Percentiles rank a stretch among this genome's conserved stretches.
These are phyloP conservation scores for Anastatica hierochuntica DNA, from an alignment of 345 rosid genomes.

Conservation along the genomic window DNA sequence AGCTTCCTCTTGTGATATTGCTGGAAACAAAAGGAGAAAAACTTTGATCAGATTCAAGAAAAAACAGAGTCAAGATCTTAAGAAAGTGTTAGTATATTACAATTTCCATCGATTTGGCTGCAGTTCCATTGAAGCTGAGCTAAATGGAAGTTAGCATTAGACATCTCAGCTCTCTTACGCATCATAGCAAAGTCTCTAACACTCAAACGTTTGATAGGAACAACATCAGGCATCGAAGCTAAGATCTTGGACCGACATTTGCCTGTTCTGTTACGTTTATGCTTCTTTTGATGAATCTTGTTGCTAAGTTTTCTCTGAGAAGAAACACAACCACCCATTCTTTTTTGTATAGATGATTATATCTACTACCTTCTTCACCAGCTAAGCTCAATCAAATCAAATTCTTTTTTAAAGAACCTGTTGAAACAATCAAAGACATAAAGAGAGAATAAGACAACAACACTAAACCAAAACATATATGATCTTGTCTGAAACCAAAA, in stretches of 20 bases:
- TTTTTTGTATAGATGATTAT: no score
- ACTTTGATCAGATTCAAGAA: not conserved
- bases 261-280: conserved; percentile 15
- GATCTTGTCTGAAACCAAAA: not conserved
- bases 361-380: no score
- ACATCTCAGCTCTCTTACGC: conserved; percentile 46
- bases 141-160: conserved; percentile 44
- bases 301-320: conserved; percentile 19
- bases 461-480: not conserved
- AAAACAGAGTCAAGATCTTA: not conserved
- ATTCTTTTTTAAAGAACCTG: not conserved
- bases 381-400: not conserved
- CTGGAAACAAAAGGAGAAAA: conserved; percentile 24
- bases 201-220: conserved; percentile 32
- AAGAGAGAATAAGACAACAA: conserved; percentile 1
- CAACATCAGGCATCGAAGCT: conserved; percentile 31
- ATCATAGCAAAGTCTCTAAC: conserved; percentile 39
- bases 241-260: conserved; percentile 42
- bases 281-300: conserved; percentile 20
- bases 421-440: conserved; percentile 2
- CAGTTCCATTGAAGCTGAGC: conserved; percentile 76
- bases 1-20: conserved; percentile 61
- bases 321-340: conserved; percentile 80
- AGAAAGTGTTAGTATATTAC: no score
- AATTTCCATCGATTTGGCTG: conserved; percentile 47